Percentiles rank a stretch among this genome's conserved stretches.
Evolutionary conservation across 2,329 filamentous ascomycete genomes (phyloP).

Genomic region (Fusarium veterinarium): DNA sequence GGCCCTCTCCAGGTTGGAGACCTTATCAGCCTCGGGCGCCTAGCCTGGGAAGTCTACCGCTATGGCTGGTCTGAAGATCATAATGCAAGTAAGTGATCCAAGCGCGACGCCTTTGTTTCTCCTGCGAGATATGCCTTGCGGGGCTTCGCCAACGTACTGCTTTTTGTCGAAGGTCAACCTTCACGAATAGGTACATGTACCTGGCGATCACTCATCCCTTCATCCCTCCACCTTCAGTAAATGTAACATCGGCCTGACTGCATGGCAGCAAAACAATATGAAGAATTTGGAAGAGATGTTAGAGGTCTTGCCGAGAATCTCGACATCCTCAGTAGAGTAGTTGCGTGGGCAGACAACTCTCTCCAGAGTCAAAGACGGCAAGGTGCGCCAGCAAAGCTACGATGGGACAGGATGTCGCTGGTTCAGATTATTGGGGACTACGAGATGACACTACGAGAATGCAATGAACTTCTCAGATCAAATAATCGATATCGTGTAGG

Average conservation of each 20-base stretch:
- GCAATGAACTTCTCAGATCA: conserved; percentile 42
- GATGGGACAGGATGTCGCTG: conserved; percentile 42
- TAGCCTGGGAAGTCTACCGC: conserved; percentile 50
- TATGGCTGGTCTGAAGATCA: conserved; percentile 49
- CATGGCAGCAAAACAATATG: conserved; percentile 46
- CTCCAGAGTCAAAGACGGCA: conserved; percentile 42
- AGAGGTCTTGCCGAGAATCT: conserved; percentile 47
- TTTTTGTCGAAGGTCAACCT: not conserved
- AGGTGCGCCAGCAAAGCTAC: conserved; percentile 31
- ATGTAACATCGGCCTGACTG: conserved; percentile 4
- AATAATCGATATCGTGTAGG: conserved; percentile 47
- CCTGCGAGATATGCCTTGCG: conserved; percentile 19
- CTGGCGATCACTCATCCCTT: not conserved
- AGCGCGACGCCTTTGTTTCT: not conserved
- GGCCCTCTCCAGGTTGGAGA: conserved; percentile 47
- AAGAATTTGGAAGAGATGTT: conserved; percentile 49
- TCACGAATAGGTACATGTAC: not conserved
- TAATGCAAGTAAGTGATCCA: conserved; percentile 48
- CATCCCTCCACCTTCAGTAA: not conserved
- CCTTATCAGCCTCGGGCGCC: conserved; percentile 46
- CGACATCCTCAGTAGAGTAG: conserved; percentile 46
- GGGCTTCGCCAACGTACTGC: conserved; percentile 25
- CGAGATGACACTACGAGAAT: conserved; percentile 48
- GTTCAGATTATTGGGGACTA: conserved; percentile 49
- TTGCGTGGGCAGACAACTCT: conserved; percentile 44